phyloP scores from a whole-genome alignment of 2,329 filamentous ascomycete species.

The Metarhizium album region DNA sequence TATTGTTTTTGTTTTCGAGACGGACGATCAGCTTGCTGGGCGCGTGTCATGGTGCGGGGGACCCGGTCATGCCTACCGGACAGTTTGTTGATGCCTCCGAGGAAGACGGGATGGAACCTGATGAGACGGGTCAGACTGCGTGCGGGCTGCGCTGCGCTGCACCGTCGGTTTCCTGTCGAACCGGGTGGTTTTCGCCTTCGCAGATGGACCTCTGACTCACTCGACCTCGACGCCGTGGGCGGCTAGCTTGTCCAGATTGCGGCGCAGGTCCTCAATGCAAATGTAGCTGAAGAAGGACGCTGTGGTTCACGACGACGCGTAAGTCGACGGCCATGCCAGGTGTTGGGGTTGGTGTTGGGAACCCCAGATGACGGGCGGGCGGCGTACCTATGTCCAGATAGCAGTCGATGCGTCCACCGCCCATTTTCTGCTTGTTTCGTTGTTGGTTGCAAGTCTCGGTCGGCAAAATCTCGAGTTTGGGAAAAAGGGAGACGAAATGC shows the following conservation, averaged over 20 bases:
- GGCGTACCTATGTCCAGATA: too few species aligned
- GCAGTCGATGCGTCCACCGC: conserved; percentile 46
- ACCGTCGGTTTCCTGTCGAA: too few species aligned
- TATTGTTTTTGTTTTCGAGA: too few species aligned
- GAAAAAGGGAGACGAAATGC: too few species aligned
- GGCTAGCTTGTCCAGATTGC: conserved; percentile 41
- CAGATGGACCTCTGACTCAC: too few species aligned
- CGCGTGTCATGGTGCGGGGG: not conserved
- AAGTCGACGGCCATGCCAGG: not conserved
- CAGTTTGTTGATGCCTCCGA: conserved; percentile 54
- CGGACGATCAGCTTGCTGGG: too few species aligned
- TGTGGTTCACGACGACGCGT: conserved; percentile 20
- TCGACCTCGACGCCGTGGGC: conserved; percentile 53
- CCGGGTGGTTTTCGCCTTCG: too few species aligned
- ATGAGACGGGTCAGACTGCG: not conserved
- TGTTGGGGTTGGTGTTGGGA: not conserved
- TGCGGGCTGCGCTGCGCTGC: not conserved
- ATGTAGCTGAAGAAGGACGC: conserved; percentile 55
- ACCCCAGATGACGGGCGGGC: too few species aligned
- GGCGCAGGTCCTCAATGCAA: conserved; percentile 44
- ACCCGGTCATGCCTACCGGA: conserved; percentile 31
- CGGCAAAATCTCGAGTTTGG: too few species aligned
- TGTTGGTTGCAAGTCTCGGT: too few species aligned
- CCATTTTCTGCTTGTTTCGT: too few species aligned
- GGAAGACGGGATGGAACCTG: conserved; percentile 61